Base-by-base conservation (phyloP, 169 alveolate species). In the Plasmodium ovale region DNA sequence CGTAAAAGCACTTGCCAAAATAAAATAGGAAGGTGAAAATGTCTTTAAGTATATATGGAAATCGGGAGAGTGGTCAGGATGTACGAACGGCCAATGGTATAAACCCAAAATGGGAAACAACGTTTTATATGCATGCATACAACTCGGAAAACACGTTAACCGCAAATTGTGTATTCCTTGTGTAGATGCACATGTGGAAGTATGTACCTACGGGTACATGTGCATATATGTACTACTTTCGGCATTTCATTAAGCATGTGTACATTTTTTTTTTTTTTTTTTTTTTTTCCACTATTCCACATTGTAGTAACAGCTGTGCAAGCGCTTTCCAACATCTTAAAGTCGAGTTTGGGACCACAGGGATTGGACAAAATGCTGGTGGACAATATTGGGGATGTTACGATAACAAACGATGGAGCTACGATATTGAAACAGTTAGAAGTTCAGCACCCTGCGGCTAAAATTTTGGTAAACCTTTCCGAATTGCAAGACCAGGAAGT, bases 371-470 rank as follows among this genome's bases (percentile, higher is more conserved):
- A 99, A 94, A 99, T 99, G 99, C 94, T 99, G 33, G 99, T 99
- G 65, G 99, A 99, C 84, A 99, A 98, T 67, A 96, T 98, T 21
- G 99, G 99, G n/a, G 99, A 98, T 87, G 99, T 99, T 29, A 95
- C 98, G 44, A 97, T 99, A 44, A 98, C 99, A 31, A 99, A 99
- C 91, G 99, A 99, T 88, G 99, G 99, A 10, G 99, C 99, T 19
- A 98, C 99, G 25, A 98, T 99, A 70, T 92, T 99, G 65, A 97
- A 97, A 90, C 98, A 97, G 92, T 95, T 99, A 67, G 99, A 98
- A 91, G 99, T 99, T 33, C 99, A 98, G 91, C 99, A 99, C 91
- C 99, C 99, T n/a, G 99, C 99, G 21, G 99, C 99, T 14, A 98
- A 98, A 93, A 98, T 97, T 16, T 94, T 98, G 69, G 99, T 98